Evolutionary conservation across 768 basidiomycete genomes (phyloP).

Genomic region (Termitomyces titanicus): DNA sequence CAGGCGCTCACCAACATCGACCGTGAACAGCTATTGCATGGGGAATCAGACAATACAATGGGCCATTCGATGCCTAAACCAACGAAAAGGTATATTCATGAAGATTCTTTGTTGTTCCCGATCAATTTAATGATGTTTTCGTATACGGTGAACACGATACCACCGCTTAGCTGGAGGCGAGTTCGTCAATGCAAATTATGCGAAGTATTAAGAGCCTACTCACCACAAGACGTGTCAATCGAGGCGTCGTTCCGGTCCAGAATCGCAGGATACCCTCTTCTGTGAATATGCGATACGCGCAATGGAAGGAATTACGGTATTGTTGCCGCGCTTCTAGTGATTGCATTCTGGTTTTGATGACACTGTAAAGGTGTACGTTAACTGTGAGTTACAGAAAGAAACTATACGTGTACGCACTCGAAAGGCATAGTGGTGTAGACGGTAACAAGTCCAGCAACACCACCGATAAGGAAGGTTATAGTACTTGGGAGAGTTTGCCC

Average conservation of each 20-base stretch:
- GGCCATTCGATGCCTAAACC: neutral
- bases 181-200: neutral
- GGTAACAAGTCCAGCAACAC: constrained; percentile 89
- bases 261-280: constrained; percentile 92
- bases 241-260: constrained; percentile 95
- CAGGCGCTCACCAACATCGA: neutral
- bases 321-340: constrained; percentile 76
- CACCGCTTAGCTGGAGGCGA: constrained; percentile 73
- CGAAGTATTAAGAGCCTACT: constrained; percentile 24
- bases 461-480: constrained; percentile 94
- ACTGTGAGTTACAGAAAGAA: neutral
- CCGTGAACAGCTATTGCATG: neutral
- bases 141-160: constrained; percentile 90
- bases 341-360: constrained; percentile 99
- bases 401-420: constrained; percentile 45
- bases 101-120: constrained; percentile 11
- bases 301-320: constrained; percentile 94
- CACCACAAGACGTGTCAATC: constrained; percentile 81
- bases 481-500: constrained; percentile 82
- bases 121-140: constrained; percentile 68
- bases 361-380: constrained; percentile 42
- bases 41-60: neutral
- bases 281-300: constrained; percentile 89
- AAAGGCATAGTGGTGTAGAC: constrained; percentile 89
- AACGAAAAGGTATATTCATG: neutral